Evolutionary conservation across 2,329 filamentous ascomycete genomes (phyloP).

Genomic region (Trematosphaeria pertusa): DNA sequence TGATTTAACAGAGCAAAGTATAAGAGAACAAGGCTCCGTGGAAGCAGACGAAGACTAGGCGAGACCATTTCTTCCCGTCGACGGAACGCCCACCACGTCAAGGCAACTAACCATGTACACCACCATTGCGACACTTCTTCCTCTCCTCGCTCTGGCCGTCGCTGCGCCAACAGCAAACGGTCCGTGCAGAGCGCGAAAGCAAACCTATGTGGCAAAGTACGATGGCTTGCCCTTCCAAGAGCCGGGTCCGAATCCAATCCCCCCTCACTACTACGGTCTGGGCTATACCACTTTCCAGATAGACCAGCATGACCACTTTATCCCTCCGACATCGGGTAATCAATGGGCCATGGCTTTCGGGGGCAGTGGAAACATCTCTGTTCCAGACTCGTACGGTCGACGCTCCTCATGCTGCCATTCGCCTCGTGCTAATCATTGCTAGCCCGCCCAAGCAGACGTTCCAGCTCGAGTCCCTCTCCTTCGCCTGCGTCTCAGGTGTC

Average conservation of each 20-base stretch:
- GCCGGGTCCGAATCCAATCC: constrained; percentile 18
- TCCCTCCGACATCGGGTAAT: constrained; percentile 25
- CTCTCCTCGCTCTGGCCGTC: constrained; percentile 7
- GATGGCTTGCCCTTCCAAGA: constrained; percentile 26
- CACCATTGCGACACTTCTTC: constrained; percentile 1
- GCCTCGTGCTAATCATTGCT: neutral
- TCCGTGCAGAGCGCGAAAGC: constrained; percentile 8
- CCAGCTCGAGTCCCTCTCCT: constrained; percentile 25
- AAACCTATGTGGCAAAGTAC: constrained; percentile 20
- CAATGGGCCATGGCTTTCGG: constrained; percentile 29
- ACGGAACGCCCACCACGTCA: neutral
- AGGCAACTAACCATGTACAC: constrained; percentile 8
- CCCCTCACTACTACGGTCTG: constrained; percentile 23
- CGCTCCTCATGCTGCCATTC: neutral
- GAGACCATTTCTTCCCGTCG: neutral
- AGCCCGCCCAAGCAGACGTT: constrained; percentile 17
- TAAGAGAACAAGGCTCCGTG: neutral
- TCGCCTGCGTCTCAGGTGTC: constrained; percentile 23
- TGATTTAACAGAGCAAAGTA: neutral
- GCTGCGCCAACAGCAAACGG: constrained; percentile 4
- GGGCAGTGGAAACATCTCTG: constrained; percentile 26
- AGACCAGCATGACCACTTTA: constrained; percentile 27
- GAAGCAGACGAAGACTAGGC: neutral
- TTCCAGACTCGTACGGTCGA: constrained; percentile 20
- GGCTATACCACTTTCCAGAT: constrained; percentile 27